Evolutionary conservation across 2,329 filamentous ascomycete genomes (phyloP), one percentile per base, ranked within the genome.

Genomic region (Corniculantispora saksenae): DNA sequence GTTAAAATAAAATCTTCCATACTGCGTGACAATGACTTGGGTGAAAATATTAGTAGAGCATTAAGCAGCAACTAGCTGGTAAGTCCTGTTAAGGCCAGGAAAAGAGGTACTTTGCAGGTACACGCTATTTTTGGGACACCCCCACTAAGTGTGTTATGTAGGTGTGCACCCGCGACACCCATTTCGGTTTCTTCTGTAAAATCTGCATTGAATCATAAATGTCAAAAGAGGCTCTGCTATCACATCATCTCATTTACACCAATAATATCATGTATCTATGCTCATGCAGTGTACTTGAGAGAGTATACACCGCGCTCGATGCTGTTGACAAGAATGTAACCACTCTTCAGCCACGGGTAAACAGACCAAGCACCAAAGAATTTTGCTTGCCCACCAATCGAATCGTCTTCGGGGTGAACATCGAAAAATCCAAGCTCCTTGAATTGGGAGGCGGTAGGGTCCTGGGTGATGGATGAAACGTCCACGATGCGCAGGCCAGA

Each of bases 221-320:
- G 27, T 4, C 8, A 32, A 32, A 32, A 10, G 8, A 43, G 9
- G 17, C 10, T 13, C 4, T 13, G 17, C 38, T 43, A 13, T 4
- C 10, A 13, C 12, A 13, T 19, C 17, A 43, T 43, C 5, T 1
- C 12, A 40, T 5, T 2, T 19, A 17, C 48, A 15, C 32, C n/a
- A 38, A 15, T 23, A 19, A 15, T 23, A 19, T 25, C 19, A 23
- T 32, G 32, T 17, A 29, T n/a, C 13, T 7, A 38, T 3, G 12
- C 8, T 12, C 40, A 63, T 32, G 29, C 32, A 21, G 45, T 59
- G 23, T 64, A 68, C 75, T 83, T 84, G 13, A 85, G 75, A 9
- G 81, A 77, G 57, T 81, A 85, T 6, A 78, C 77, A 59, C 83
- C 83, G 7, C 82, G 74, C 73, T 85, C 83, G 64, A 84, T 85